Evolutionary conservation across 495 filamentous ascomycete genomes (phyloP).

Genomic region (Aspergillus olivimuriae): DNA sequence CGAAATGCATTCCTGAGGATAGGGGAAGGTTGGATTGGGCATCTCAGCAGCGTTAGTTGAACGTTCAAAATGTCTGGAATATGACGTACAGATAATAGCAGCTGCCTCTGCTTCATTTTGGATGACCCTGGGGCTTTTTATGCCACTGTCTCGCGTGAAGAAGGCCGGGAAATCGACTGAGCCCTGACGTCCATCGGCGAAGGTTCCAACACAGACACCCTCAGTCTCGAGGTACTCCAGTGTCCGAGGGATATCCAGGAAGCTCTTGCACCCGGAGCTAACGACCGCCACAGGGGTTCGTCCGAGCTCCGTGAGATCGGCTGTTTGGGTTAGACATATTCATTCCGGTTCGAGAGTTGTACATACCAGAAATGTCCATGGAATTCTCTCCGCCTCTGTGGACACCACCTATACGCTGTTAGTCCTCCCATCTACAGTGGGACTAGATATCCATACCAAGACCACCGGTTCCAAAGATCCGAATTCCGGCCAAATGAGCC

Average conservation of each 20-base stretch:
- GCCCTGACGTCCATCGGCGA: slow-evolving; percentile 67
- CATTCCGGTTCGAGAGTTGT: background rate
- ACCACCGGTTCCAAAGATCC: slow-evolving; percentile 81
- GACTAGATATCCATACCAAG: slow-evolving; percentile 24
- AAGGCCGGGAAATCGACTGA: slow-evolving; percentile 82
- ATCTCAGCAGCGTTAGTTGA: slow-evolving; percentile 34
- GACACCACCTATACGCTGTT: slow-evolving; percentile 69
- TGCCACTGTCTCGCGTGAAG: slow-evolving; percentile 77
- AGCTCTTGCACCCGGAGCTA: slow-evolving; percentile 89
- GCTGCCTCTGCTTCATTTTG: slow-evolving; percentile 75
- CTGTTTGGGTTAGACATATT: slow-evolving; percentile 22
- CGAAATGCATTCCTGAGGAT: slow-evolving; percentile 71
- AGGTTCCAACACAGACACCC: slow-evolving; percentile 80
- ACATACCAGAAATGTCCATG: slow-evolving; percentile 72
- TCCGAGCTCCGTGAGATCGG: slow-evolving; percentile 92
- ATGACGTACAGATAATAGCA: slow-evolving; percentile 64
- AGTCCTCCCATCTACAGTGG: too few relatives aligned
- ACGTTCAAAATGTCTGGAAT: background rate
- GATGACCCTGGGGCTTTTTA: slow-evolving; percentile 68
- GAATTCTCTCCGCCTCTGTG: slow-evolving; percentile 80
- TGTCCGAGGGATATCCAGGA: slow-evolving; percentile 84
- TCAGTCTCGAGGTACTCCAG: slow-evolving; percentile 94
- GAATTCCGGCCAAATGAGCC: slow-evolving; percentile 80
- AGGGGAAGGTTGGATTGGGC: slow-evolving; percentile 59
- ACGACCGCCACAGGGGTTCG: slow-evolving; percentile 84